Conservation (phyloP, 2,329 filamentous ascomycete species). For the Fusarium sp. region DNA sequence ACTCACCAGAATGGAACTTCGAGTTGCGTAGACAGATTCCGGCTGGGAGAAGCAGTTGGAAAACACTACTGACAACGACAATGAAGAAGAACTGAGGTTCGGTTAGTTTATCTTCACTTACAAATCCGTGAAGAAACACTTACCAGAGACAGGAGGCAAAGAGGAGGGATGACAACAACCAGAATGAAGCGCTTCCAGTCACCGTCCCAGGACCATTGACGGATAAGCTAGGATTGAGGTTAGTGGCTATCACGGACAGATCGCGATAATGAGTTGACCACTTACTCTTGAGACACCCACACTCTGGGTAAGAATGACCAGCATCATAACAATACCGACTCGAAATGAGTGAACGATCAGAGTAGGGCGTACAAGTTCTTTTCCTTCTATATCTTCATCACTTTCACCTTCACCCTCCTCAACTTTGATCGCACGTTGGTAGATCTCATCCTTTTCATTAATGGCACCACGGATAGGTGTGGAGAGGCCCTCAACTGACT, state of each 20-base stretch:
- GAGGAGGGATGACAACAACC: constrained; percentile 38
- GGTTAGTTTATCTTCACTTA: not conserved
- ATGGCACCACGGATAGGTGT: constrained; percentile 48
- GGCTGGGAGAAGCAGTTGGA: constrained; percentile 45
- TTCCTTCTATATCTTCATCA: constrained; percentile 44
- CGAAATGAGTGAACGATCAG: constrained; percentile 45
- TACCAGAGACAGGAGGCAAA: constrained; percentile 38
- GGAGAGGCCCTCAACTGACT: constrained; percentile 27
- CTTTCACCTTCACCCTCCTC: constrained; percentile 46
- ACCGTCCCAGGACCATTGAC: constrained; percentile 44
- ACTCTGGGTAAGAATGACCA: constrained; percentile 47
- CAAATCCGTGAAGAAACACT: not conserved
- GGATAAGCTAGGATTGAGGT: constrained; percentile 15
- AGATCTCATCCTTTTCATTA: constrained; percentile 47
- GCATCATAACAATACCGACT: constrained; percentile 47
- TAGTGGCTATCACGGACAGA: fast-evolving
- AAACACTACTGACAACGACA: constrained; percentile 45
- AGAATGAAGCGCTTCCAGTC: constrained; percentile 40
- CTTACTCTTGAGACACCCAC: constrained; percentile 47
- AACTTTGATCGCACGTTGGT: constrained; percentile 45
- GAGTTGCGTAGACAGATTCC: constrained; percentile 48
- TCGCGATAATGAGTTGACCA: not conserved
- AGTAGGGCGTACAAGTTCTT: constrained; percentile 37
- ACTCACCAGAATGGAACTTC: constrained; percentile 46
- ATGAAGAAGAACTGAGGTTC: constrained; percentile 47